Evolutionary conservation across 2,329 filamentous ascomycete species (phyloP), one percentile per base, ranked within the genome.

Genomic region (Fusarium phyllophilum): DNA sequence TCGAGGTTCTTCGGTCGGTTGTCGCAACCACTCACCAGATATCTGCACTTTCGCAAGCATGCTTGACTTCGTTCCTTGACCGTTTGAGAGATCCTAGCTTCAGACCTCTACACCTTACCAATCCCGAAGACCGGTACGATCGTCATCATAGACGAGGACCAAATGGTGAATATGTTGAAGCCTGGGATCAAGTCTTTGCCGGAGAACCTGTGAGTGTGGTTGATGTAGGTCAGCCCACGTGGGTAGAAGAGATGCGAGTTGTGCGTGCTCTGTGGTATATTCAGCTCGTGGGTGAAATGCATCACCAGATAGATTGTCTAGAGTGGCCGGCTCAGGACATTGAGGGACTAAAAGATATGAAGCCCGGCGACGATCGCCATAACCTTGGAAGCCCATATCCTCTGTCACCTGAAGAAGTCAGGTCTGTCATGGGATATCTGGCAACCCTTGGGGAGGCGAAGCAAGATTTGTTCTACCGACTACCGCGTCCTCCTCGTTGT

Each of bases 211-310:
- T 22, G 5, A 51, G 58, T 14, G 57, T 74, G 33, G 36, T 61
- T 15, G 63, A 74, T 46, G 49, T 38, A 26, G 70, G 68, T 6
- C 64, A 73, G 15, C 75, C 76, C 1, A 73, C 39, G 34, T 77
- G 74, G 74, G 66, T 75, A 5, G 75, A 78, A 39, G 74, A 75
- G n/a, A 78, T 78, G 74, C 66, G 76, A n/a, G 75, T 41, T 31
- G 17, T 65, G 12, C 74, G 76, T 10, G 74, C 73, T 36, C 20
- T 77, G 13, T 78, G 74, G 75, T 18, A 62, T 7, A 57, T 73
- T 18, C 73, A 78, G 18, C 14, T 77, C 18, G 49, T 66, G 8
- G 64, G 74, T 3, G 72, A 77, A 15, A 45, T 73, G 10, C 33
- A 55, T 7, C 34, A 22, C 44, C 38, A 29, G 48, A 57, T 1